phyloP scores from a whole-genome alignment of 2,329 filamentous ascomycete species.

The Keithomyces neogunnii region DNA sequence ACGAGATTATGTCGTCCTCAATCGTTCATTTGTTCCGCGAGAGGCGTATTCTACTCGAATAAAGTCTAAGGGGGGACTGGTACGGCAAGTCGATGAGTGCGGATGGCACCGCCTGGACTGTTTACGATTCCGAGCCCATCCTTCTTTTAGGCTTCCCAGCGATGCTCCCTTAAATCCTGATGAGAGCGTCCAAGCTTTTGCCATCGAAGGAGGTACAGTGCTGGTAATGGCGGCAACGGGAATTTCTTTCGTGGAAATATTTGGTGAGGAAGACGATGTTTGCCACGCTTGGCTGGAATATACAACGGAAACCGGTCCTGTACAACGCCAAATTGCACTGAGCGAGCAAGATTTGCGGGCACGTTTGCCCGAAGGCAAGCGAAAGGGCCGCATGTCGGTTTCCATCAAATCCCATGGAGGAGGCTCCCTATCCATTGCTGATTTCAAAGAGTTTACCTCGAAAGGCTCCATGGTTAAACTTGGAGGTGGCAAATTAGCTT shows the following conservation, averaged over 20 bases:
- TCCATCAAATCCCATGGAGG: slow-evolving; percentile 70
- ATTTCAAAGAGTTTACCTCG: slow-evolving; percentile 61
- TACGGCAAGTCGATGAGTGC: slow-evolving; percentile 74
- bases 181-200: slow-evolving; percentile 76
- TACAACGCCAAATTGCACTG: slow-evolving; percentile 65
- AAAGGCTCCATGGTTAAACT: slow-evolving; percentile 69
- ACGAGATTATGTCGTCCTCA: slow-evolving; percentile 75
- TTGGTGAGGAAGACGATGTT: slow-evolving; percentile 67
- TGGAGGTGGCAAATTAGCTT: slow-evolving; percentile 61
- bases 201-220: slow-evolving; percentile 68
- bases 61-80: slow-evolving; percentile 70
- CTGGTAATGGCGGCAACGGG: slow-evolving; percentile 73
- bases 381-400: slow-evolving; percentile 61
- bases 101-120: slow-evolving; percentile 85
- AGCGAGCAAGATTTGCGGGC: slow-evolving; percentile 67
- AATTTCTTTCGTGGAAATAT: slow-evolving; percentile 79
- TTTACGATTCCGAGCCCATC: slow-evolving; percentile 82
- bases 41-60: slow-evolving; percentile 85
- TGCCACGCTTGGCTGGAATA: slow-evolving; percentile 81
- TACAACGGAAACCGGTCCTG: slow-evolving; percentile 48
- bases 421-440: slow-evolving; percentile 66
- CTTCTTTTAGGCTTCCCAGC: slow-evolving; percentile 76
- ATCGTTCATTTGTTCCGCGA: slow-evolving; percentile 70
- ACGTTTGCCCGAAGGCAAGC: slow-evolving; percentile 62
- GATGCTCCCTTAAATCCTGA: slow-evolving; percentile 60